Evolutionary conservation across 495 filamentous ascomycete species (phyloP).

Genomic region (Lophium mytilinum): DNA sequence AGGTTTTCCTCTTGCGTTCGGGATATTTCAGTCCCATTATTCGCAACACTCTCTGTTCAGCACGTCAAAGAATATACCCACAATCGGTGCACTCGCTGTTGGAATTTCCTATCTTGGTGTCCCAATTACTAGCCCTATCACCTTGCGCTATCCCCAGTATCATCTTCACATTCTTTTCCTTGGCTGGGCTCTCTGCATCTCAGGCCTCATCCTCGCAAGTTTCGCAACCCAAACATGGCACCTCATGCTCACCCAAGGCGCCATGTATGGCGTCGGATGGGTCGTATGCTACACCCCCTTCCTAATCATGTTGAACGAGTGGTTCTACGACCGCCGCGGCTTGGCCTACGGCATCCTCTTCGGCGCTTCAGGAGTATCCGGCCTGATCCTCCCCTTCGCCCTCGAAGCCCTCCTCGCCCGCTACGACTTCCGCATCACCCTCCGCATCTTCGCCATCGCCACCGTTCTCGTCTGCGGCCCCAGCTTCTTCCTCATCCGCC

Average conservation of each 20-base stretch:
- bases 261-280: slow-evolving; percentile 25
- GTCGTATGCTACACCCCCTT: slow-evolving; percentile 26
- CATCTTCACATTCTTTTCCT: slow-evolving; percentile 8
- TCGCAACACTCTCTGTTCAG: slow-evolving; percentile 9
- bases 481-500: slow-evolving; percentile 29
- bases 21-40: slow-evolving; percentile 27
- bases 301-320: slow-evolving; percentile 36
- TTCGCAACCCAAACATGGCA: slow-evolving; percentile 20
- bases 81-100: slow-evolving; percentile 22
- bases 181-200: slow-evolving; percentile 23
- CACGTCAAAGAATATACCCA: slow-evolving; percentile 9
- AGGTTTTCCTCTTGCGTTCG: slow-evolving; percentile 29
- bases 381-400: slow-evolving; percentile 33
- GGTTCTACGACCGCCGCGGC: slow-evolving; percentile 34
- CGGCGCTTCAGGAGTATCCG: slow-evolving; percentile 33
- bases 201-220: slow-evolving; percentile 17
- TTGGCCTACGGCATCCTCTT: slow-evolving; percentile 39
- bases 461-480: slow-evolving; percentile 34
- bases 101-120: slow-evolving; percentile 23
- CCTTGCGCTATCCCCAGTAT: slow-evolving; percentile 14
- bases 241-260: slow-evolving; percentile 23
- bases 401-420: slow-evolving; percentile 28
- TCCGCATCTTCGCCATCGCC: slow-evolving; percentile 32
- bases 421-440: slow-evolving; percentile 32
- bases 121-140: slow-evolving; percentile 22